A percentile compares a stretch with the other conserved stretches of the same genome.
Evolutionary conservation across 306 rosid species (phyloP).

Genomic region (Quercus variabilis): DNA sequence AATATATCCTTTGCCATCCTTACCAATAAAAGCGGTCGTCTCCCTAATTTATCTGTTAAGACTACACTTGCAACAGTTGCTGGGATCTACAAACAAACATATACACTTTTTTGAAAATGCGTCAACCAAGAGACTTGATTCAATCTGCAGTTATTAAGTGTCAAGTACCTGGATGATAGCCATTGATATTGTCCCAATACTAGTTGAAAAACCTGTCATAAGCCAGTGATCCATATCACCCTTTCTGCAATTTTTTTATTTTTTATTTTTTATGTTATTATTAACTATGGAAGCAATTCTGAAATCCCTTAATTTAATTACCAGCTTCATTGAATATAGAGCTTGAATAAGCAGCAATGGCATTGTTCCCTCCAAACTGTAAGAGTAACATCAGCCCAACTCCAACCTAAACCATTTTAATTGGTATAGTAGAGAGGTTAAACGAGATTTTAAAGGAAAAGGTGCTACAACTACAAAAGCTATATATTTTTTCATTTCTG

Average conservation of each 20-base stretch:
- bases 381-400: conserved; percentile 83
- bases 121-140: conserved; percentile 9
- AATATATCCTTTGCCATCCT: conserved; percentile 5
- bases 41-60: conserved; percentile 60
- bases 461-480: not conserved
- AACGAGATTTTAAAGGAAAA: not conserved
- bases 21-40: conserved; percentile 70
- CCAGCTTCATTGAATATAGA: conserved; percentile 78
- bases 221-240: conserved; percentile 14
- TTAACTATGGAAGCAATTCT: conserved; percentile 7
- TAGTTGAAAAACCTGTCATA: conserved; percentile 69
- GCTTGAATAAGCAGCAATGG: conserved; percentile 63
- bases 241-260: not conserved
- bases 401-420: conserved; percentile 55
- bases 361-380: conserved; percentile 84
- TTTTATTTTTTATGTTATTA: not conserved
- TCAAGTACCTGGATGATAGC: conserved; percentile 67
- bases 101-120: not conserved
- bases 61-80: conserved; percentile 53
- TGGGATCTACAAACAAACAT: conserved; percentile 45
- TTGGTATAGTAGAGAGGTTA: not conserved
- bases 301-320: conserved; percentile 20
- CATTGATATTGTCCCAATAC: conserved; percentile 70
- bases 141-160: conserved; percentile 8
- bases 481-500: not conserved